These are phyloP conservation scores for Amaranthus palmeri DNA, from an alignment of 148 eudicot genomes.

Conservation along the genomic window DNA sequence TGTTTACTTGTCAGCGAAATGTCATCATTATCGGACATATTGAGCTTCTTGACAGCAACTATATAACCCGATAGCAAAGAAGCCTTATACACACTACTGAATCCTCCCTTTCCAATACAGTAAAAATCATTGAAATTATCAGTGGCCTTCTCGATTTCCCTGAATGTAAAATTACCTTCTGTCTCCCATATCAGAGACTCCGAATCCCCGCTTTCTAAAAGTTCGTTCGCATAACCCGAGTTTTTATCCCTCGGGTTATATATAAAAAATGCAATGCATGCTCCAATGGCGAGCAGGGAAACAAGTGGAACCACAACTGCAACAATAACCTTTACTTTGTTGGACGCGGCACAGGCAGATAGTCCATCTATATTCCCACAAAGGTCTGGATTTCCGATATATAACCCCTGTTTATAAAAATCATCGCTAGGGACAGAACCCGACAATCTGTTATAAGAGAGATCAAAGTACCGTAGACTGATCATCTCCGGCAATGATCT, in stretches of 20 bases:
- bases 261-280: conserved; percentile 21
- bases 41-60: conserved; percentile 74
- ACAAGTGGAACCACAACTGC: conserved; percentile 36
- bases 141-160: conserved; percentile 57
- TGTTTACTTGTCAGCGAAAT: conserved; percentile 32
- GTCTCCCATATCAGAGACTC: conserved; percentile 62
- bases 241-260: conserved; percentile 17
- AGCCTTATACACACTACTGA: conserved; percentile 68
- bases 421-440: conserved; percentile 57
- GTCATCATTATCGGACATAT: conserved; percentile 44
- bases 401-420: conserved; percentile 36
- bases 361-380: conserved; percentile 63
- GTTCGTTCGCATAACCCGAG: conserved; percentile 19
- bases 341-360: conserved; percentile 36
- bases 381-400: conserved; percentile 49
- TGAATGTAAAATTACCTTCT: conserved; percentile 54
- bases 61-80: conserved; percentile 37
- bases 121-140: conserved; percentile 50
- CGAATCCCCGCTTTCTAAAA: conserved; percentile 11
- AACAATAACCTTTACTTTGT: conserved; percentile 23
- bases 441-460: conserved; percentile 56
- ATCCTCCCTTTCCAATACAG: conserved; percentile 79
- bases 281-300: conserved; percentile 34
- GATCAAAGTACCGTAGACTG: conserved; percentile 51
- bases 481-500: conserved; percentile 41